Base-by-base conservation (phyloP, 257 asterid species). In the Plantago ovata region DNA sequence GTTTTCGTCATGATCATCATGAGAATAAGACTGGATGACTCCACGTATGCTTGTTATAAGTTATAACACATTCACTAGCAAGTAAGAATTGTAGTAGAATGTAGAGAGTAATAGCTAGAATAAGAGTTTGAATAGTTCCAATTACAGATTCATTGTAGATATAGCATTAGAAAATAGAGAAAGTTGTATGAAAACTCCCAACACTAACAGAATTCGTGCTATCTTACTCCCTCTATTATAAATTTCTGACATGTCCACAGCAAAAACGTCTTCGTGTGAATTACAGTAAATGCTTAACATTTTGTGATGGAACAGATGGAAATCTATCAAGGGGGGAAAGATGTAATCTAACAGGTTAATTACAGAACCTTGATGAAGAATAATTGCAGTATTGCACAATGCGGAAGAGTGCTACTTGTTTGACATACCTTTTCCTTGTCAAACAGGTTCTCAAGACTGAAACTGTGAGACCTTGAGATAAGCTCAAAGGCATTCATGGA, bases 401-500 rank as follows among this genome's bases (percentile, higher is more conserved):
- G 12, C 43, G 32, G 64, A 49, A 48, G 1, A 12, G 28, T 47
- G 12, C n/a, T 33, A 60, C 53, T 15, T 49, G 40, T 43, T 23
- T 4, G 43, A 57, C 78, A 51, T 78, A 75, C 83, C 83, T 43
- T 77, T 68, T 80, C 91, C 68, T 80, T 80, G 54, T 77, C 81
- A 39, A 87, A 84, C 69, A 87, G 75, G 56, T 82, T 87, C 54
- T 84, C 94, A 23, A 87, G 94, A 73, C 77, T 87, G 75, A 87
- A 80, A 68, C 92, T 77, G 46, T 78, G 81, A 39, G 94, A 84
- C 81, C 87, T 74, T 12, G 96, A 84, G 43, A 87, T 87, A 48
- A 87, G 82, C 83, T 82, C 89, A 71, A 87, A 84, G 32, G 94
- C 94, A 61, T 87, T 87, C 89, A 80, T 85, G 53, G 94, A 80